phyloP scores from a whole-genome alignment of 2,329 filamentous ascomycete species.

The Neopestalotiopsis clavispora region DNA sequence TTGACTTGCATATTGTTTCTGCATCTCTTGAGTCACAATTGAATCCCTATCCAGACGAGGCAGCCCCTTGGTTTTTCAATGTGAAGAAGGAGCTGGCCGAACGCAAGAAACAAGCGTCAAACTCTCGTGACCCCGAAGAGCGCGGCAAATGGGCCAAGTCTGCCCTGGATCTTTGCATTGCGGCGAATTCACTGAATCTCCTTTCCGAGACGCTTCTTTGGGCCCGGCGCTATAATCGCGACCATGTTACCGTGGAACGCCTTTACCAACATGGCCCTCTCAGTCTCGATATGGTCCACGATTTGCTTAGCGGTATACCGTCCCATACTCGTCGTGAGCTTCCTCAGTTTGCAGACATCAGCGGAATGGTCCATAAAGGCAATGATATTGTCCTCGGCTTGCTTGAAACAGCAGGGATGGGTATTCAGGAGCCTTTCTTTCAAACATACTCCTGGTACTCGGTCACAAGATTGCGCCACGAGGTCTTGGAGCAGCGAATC shows the following conservation, averaged over 20 bases:
- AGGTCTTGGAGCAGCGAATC: constrained; percentile 1
- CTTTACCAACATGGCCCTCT: constrained; percentile 16
- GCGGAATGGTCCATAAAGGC: constrained; percentile 15
- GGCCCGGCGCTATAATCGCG: constrained; percentile 24
- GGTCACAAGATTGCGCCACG: background rate
- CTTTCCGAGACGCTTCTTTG: constrained; percentile 23
- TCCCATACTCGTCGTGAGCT: background rate
- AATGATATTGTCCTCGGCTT: constrained; percentile 23
- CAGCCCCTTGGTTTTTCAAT: background rate
- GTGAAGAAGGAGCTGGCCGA: constrained; percentile 8
- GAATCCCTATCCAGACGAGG: background rate
- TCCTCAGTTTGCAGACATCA: background rate
- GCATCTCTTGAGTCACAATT: background rate
- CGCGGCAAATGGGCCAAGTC: constrained; percentile 18
- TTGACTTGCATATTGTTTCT: constrained; percentile 3
- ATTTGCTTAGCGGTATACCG: constrained; percentile 23
- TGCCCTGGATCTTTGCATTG: constrained; percentile 21
- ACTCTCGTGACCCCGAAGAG: constrained; percentile 9
- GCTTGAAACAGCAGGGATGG: constrained; percentile 19
- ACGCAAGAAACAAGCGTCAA: constrained; percentile 7
- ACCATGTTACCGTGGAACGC: constrained; percentile 10
- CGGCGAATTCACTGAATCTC: constrained; percentile 23
- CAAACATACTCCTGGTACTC: background rate
- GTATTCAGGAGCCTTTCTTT: constrained; percentile 17
- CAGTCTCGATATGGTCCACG: constrained; percentile 14